phyloP scores from a whole-genome alignment of 805 yeast genomes.

The Wickerhamiella occidentalis region DNA sequence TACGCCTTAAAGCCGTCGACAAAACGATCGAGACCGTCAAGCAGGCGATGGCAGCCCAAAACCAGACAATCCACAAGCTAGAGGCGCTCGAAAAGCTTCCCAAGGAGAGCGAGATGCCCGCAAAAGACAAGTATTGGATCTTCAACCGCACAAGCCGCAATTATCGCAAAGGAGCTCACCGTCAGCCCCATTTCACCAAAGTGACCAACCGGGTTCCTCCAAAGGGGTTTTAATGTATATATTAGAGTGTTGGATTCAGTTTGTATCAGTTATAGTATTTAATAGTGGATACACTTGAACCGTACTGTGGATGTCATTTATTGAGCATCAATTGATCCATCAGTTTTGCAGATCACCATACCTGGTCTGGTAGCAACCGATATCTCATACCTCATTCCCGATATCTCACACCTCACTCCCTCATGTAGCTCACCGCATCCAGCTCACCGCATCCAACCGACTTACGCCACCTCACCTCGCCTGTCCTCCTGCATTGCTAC shows the following conservation, averaged over 20 bases:
- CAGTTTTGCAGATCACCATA: no score
- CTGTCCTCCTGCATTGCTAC: not conserved
- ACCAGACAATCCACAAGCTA: slow-evolving; percentile 28
- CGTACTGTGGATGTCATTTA: no score
- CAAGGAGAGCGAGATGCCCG: slow-evolving; percentile 64
- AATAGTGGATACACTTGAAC: no score
- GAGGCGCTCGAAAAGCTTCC: slow-evolving; percentile 43
- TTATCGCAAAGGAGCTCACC: slow-evolving; percentile 79
- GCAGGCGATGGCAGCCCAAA: slow-evolving; percentile 34
- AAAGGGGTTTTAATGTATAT: slow-evolving; percentile 38
- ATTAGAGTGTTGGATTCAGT: not conserved
- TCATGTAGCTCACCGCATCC: not conserved
- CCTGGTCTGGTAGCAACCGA: no score
- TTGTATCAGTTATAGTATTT: no score
- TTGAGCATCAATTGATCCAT: no score
- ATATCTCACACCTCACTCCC: no score
- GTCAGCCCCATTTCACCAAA: slow-evolving; percentile 80
- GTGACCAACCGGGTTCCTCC: slow-evolving; percentile 71
- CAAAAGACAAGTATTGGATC: slow-evolving; percentile 78
- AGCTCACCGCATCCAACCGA: not conserved
- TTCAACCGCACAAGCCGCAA: slow-evolving; percentile 61
- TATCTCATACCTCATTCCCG: no score
- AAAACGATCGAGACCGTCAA: slow-evolving; percentile 55
- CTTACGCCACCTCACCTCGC: not conserved
- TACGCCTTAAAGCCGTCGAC: slow-evolving; percentile 74